A percentile compares a stretch with the other conserved stretches of the same genome.
Evolutionary conservation across 495 filamentous ascomycete genomes (phyloP).

Genomic region (Venustampulla echinocandica): DNA sequence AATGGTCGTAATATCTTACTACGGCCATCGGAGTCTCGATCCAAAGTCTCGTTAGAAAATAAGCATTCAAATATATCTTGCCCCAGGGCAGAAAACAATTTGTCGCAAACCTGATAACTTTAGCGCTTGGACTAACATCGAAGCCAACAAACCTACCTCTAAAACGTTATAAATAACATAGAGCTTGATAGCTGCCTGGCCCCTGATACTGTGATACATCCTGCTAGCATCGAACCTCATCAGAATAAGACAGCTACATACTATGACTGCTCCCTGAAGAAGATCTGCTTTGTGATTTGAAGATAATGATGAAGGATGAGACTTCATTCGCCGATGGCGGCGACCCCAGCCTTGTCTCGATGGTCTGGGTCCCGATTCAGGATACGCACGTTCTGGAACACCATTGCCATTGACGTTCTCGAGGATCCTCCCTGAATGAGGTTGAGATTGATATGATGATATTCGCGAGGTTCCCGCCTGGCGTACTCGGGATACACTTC

Average conservation of each 20-base stretch:
- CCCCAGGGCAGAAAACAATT: slow-evolving; percentile 79
- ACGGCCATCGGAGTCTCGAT: slow-evolving; percentile 75
- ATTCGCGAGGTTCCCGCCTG: slow-evolving; percentile 15
- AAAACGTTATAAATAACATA: slow-evolving; percentile 98
- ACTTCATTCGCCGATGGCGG: slow-evolving; percentile 70
- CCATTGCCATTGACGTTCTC: slow-evolving; percentile 15
- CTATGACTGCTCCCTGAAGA: slow-evolving; percentile 76
- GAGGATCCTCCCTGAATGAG: slow-evolving; percentile 4
- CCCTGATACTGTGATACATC: slow-evolving; percentile 97
- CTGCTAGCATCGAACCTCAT: slow-evolving; percentile 92
- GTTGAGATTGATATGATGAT: slow-evolving; percentile 14
- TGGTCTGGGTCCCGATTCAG: slow-evolving; percentile 14
- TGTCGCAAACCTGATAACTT: slow-evolving; percentile 53
- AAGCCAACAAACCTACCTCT: slow-evolving; percentile 45
- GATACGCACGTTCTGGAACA: slow-evolving; percentile 3
- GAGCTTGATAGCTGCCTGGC: slow-evolving; percentile 92
- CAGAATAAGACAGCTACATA: slow-evolving; percentile 72
- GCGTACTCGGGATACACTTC: slow-evolving; percentile 15
- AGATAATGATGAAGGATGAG: slow-evolving; percentile 70
- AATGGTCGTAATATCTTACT: slow-evolving; percentile 89
- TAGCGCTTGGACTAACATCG: not conserved
- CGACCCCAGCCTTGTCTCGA: slow-evolving; percentile 28
- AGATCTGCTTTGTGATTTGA: slow-evolving; percentile 94
- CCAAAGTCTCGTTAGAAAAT: slow-evolving; percentile 84
- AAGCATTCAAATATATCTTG: slow-evolving; percentile 96